Percentiles rank a stretch among this genome's conserved stretches.
Conservation (phyloP, 1,284 basidiomycete species). For the Takashimella tepidaria region DNA sequence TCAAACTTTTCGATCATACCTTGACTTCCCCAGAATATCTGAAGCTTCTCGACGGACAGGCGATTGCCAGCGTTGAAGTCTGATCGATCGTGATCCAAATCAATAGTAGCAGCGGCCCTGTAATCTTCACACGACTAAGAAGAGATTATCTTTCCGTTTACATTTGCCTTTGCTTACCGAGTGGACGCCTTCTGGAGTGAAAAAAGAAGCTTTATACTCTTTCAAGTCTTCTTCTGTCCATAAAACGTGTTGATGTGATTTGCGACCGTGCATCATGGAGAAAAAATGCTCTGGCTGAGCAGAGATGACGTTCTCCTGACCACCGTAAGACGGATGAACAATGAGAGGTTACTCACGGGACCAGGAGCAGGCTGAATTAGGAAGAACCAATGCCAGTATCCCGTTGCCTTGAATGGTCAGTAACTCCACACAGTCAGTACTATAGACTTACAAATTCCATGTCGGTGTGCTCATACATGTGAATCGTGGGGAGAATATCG, state of each 20-base stretch:
- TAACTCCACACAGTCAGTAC: conserved; percentile 4
- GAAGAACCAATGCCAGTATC: conserved; percentile 49
- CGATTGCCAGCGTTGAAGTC: conserved; percentile 29
- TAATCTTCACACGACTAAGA: conserved; percentile 46
- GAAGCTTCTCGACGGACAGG: conserved; percentile 23
- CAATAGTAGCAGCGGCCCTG: conserved; percentile 42
- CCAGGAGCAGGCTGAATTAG: conserved; percentile 39
- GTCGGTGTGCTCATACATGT: conserved; percentile 44
- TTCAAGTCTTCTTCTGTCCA: conserved; percentile 24
- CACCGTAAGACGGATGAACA: neutral
- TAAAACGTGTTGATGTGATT: conserved; percentile 13
- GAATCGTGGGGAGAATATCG: conserved; percentile 43
- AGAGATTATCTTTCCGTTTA: neutral
- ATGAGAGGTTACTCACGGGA: conserved; percentile 29
- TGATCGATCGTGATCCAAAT: conserved; percentile 40
- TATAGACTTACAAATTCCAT: conserved; percentile 33
- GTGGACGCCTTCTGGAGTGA: conserved; percentile 23
- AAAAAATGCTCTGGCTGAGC: conserved; percentile 26
- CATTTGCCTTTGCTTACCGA: conserved; percentile 18
- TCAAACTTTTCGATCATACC: conserved; percentile 38
- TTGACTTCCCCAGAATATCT: conserved; percentile 40
- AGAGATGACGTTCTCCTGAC: conserved; percentile 28
- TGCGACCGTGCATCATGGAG: conserved; percentile 17
- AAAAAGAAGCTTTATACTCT: conserved; percentile 22
- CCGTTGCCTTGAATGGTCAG: conserved; percentile 14